Base-by-base conservation (phyloP, 768 basidiomycete species). In the Pulveroboletus ravenelii region DNA sequence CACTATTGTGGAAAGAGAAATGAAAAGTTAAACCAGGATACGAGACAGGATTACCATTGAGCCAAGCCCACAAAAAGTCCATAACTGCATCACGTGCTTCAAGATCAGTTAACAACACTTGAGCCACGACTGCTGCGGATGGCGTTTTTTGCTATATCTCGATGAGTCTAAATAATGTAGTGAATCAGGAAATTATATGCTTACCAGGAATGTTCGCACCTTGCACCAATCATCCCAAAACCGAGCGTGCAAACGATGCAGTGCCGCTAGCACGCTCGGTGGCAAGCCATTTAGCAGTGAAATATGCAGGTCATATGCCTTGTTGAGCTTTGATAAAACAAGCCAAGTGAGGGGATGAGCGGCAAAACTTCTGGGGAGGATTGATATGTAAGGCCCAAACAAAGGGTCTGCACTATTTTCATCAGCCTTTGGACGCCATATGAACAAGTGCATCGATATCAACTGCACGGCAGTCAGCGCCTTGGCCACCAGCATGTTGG, bases 51-150 rank as follows among this genome's bases (percentile, higher is more conserved):
- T 51, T 57, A 89, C 93, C 91, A 62, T 85, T 94, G 10, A 97
- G 75, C 93, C 94, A 98, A 1, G 80, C 92, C 92, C 94, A 96
- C 3, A 90, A 65, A 56, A 81, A 89, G 58, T 84, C 77, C 52
- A 56, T 52, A 25, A 49, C 36, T 13, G 40, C 30, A 44, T 48
- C 50, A n/a, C 17, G 27, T 32, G 46, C n/a, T 31, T 66, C 41
- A 8, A 52, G 37, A 39, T 5, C 25, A 10, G 18, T 30, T 10
- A 29, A 37, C 3, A 44, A 10, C 5, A 27, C n/a, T 18, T 38
- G 52, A 37, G 10, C 15, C 18, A 7, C 13, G 20, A 14, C 8
- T 15, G 47, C 15, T 17, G 52, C 31, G 8, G 37, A 52, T 14
- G 58, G 35, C 13, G 30, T 45, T 13, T 10, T 58, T 38, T 46